phyloP scores from a whole-genome alignment of 2,329 filamentous ascomycete genomes.

The Fusarium irregulare region DNA sequence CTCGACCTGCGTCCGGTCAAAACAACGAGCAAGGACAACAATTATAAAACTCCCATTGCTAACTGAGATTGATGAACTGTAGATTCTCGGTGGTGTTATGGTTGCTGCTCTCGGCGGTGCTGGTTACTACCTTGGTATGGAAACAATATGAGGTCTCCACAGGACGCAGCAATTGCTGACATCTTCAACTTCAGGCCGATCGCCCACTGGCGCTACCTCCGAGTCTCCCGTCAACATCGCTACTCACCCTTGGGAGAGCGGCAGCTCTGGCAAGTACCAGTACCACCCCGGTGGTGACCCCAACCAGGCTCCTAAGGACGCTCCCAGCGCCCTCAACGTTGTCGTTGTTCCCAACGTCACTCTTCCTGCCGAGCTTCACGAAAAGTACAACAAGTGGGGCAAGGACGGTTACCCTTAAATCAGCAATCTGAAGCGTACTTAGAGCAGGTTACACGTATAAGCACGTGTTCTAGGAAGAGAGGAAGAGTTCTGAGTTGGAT shows the following conservation, averaged over 20 bases:
- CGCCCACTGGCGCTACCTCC: slow-evolving; percentile 86
- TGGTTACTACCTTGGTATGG: slow-evolving; percentile 86
- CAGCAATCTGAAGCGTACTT: slow-evolving; percentile 9
- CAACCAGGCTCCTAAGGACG: slow-evolving; percentile 81
- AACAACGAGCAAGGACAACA: slow-evolving; percentile 6
- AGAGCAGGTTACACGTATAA: slow-evolving; percentile 27
- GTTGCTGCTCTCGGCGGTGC: slow-evolving; percentile 86
- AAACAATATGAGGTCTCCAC: slow-evolving; percentile 4
- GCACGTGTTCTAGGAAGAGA: slow-evolving; percentile 27
- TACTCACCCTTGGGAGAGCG: slow-evolving; percentile 91
- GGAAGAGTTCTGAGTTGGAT: slow-evolving; percentile 23
- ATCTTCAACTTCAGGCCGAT: slow-evolving; percentile 68
- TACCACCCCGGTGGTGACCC: slow-evolving; percentile 89
- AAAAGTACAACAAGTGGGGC: slow-evolving; percentile 99
- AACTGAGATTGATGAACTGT: slow-evolving; percentile 36
- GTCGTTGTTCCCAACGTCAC: slow-evolving; percentile 95
- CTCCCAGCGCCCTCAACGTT: slow-evolving; percentile 93
- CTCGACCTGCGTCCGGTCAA: slow-evolving; percentile 13
- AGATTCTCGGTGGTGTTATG: slow-evolving; percentile 95
- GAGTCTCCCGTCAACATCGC: slow-evolving; percentile 81
- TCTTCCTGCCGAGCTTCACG: slow-evolving; percentile 91
- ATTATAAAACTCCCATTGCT: slow-evolving; percentile 18
- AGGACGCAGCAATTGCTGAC: slow-evolving; percentile 38
- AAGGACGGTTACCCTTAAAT: slow-evolving; percentile 86
- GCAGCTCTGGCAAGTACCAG: slow-evolving; percentile 73